Evolutionary conservation across 108 stramenopile species (phyloP).

Genomic region (Pseudonitzschia multiseries): DNA sequence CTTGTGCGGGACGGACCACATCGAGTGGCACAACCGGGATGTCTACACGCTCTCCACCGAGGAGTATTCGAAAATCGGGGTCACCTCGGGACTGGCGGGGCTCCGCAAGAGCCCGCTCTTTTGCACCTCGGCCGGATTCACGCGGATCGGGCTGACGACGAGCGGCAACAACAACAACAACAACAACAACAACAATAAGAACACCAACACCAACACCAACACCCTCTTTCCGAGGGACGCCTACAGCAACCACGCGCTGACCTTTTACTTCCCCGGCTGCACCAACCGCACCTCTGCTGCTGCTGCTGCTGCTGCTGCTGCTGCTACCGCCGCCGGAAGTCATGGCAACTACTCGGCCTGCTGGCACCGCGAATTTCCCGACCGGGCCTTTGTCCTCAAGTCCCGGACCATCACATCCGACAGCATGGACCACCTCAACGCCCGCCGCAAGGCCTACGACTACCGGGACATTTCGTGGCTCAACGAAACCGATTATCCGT

Average conservation of each 20-base stretch:
- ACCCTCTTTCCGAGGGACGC: slow-evolving; percentile 10
- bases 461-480: slow-evolving; percentile 18
- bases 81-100: slow-evolving; percentile 9
- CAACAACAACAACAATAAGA: neutral
- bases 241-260: slow-evolving; percentile 16
- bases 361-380: slow-evolving; percentile 18
- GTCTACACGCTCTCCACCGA: neutral
- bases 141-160: slow-evolving; percentile 3
- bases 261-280: slow-evolving; percentile 19
- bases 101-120: slow-evolving; percentile 8
- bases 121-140: slow-evolving; percentile 22
- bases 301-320: too few species aligned
- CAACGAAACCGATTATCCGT: slow-evolving; percentile 6
- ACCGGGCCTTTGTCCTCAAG: neutral
- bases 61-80: neutral
- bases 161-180: neutral
- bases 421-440: slow-evolving; percentile 15
- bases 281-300: neutral
- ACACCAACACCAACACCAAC: neutral
- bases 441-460: neutral
- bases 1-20: slow-evolving; percentile 19
- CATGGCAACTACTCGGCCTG: slow-evolving; percentile 13
- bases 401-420: slow-evolving; percentile 16
- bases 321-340: too few species aligned
- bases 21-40: slow-evolving; percentile 21